Evolutionary conservation across 2,329 filamentous ascomycete genomes (phyloP).

Genomic region (Fusarium nanum): DNA sequence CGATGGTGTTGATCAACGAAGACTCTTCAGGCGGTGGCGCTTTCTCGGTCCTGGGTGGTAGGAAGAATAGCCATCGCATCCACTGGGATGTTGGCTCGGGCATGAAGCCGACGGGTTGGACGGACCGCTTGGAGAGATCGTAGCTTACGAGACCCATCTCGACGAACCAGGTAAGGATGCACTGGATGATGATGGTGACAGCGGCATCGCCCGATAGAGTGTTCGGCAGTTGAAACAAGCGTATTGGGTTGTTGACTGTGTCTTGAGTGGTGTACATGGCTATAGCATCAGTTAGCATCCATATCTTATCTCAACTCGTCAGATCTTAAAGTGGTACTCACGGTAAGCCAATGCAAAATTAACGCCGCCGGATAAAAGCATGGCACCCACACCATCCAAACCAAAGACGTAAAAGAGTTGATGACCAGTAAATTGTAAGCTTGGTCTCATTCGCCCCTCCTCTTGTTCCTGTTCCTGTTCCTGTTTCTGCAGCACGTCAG

Average conservation of each 20-base stretch:
- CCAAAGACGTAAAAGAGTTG: conserved; percentile 63
- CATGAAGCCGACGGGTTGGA: conserved; percentile 61
- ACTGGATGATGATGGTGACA: conserved; percentile 64
- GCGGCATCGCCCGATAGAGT: conserved; percentile 62
- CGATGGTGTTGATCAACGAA: conserved; percentile 28
- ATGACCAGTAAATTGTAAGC: conserved; percentile 53
- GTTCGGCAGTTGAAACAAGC: conserved; percentile 62
- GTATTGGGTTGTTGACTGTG: conserved; percentile 53
- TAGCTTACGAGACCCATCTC: conserved; percentile 61
- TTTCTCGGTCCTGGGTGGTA: conserved; percentile 14
- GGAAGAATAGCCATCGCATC: conserved; percentile 55
- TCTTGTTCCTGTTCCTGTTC: background rate
- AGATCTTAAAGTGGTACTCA: conserved; percentile 39
- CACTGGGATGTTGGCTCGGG: conserved; percentile 49
- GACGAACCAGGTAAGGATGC: conserved; percentile 63
- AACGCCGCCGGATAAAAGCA: conserved; percentile 61
- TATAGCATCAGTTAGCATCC: conserved; percentile 39
- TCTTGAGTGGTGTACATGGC: conserved; percentile 61
- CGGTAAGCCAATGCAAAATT: conserved; percentile 66
- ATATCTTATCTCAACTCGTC: background rate
- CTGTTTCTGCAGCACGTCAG: conserved; percentile 3
- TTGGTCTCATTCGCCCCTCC: conserved; percentile 52
- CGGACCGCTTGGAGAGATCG: conserved; percentile 58
- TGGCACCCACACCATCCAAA: conserved; percentile 60
- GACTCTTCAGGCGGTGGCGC: background rate